Percentiles rank a stretch among this genome's conserved stretches.
Conservation (phyloP, 2,329 filamentous ascomycete genomes). For the Grosmannia clavigera region DNA sequence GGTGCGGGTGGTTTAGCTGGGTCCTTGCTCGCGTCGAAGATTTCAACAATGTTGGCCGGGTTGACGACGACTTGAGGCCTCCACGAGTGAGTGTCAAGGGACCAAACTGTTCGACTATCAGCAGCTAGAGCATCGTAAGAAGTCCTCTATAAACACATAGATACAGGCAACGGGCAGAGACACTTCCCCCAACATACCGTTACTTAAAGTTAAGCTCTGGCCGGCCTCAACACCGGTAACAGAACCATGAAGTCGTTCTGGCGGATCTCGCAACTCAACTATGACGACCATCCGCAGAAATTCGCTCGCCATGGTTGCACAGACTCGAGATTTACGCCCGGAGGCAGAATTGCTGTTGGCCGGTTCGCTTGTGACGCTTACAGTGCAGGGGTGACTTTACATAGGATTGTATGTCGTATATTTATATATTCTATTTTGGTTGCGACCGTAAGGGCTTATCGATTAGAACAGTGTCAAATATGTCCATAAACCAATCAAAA, state of each 20-base stretch:
- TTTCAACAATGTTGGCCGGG: conserved; percentile 21
- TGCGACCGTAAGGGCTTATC: not conserved
- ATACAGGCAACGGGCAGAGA: not conserved
- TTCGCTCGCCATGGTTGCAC: conserved; percentile 45
- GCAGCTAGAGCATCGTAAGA: not conserved
- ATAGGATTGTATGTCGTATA: not conserved
- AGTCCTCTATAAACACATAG: not conserved
- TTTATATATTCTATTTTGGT: not conserved
- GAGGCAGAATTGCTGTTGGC: not conserved
- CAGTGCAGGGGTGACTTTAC: not conserved
- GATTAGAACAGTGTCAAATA: not conserved
- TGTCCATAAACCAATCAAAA: not conserved
- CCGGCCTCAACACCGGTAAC: conserved; percentile 57
- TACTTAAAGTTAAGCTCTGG: conserved; percentile 54
- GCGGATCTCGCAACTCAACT: conserved; percentile 44
- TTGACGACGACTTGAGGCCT: conserved; percentile 31
- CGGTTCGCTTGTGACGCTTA: not conserved
- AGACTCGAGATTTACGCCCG: not conserved
- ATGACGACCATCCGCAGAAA: conserved; percentile 69
- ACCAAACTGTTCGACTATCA: conserved; percentile 21
- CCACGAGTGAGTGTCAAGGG: conserved; percentile 27
- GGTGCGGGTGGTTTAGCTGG: not conserved
- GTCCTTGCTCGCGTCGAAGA: conserved; percentile 9
- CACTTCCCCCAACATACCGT: conserved; percentile 41
- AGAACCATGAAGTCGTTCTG: conserved; percentile 53